Base-by-base conservation (phyloP, 768 basidiomycete species). In the Auricularia sp. region DNA sequence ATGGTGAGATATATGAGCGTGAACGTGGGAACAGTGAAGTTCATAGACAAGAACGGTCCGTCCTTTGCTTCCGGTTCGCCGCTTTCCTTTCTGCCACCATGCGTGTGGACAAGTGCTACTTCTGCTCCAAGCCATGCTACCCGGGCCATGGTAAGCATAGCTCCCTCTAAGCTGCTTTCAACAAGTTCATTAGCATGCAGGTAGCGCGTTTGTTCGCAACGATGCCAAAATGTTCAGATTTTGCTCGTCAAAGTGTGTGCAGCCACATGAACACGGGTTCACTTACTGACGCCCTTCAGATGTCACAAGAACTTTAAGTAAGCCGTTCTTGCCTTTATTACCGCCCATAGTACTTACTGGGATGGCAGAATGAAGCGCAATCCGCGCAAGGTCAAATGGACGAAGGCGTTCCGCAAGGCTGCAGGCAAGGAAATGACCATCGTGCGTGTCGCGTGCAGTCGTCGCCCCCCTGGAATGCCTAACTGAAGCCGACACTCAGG, bases 251-350 rank as follows among this genome's bases (percentile, higher is more conserved):
- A 98, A 98, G 92, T 99, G 69, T 71, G 88, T 74, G 2, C 33
- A 51, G 13, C 61, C 33, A 54, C 39, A 59, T 24, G 29, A 34
- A 42, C 11, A 14, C 35, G 54, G 44, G 18, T 58, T 51, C 59
- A 3, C 7, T 59, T 68, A 16, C 68, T 70, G 64, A 4, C 47
- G 45, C 24, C 16, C 63, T 62, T 14, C 63, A 95, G 92, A 82
- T 97, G 97, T 75, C 92, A 98, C 77, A 98, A 98, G 79, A 99
- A 98, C 77, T 99, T 99, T 86, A 99, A 99, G 94, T 93, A 71
- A 69, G 83, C 74, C 8, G 0, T 4, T 34, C 3, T 62, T 21
- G n/a, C 18, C 6, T 61, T 21, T 47, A 16, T 29, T 33, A 13
- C 3, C 24, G 6, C 16, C 6, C 35, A 47, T 45, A 34, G 10